Percentiles rank a stretch among this genome's conserved stretches.
Evolutionary conservation across 192 early-diverging fungal genomes (phyloP).

Genomic region (Gigaspora rosea): DNA sequence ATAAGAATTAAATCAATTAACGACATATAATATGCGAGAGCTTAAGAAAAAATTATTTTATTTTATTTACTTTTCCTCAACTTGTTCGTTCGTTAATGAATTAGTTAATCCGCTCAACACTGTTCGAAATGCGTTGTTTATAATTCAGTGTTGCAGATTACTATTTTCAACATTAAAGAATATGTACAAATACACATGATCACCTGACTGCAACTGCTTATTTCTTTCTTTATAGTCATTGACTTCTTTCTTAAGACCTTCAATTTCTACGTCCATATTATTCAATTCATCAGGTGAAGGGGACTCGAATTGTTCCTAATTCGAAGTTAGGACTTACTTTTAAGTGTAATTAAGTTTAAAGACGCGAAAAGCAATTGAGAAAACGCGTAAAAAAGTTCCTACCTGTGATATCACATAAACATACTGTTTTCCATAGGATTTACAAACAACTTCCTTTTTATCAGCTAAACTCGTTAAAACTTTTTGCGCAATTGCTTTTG

Average conservation of each 20-base stretch:
- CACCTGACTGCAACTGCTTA: conserved; percentile 50
- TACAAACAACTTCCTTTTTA: conserved; percentile 38
- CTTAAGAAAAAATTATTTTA: background rate
- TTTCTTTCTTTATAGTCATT: conserved; percentile 54
- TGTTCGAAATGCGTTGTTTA: conserved; percentile 1
- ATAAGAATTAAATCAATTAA: background rate
- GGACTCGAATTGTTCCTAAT: conserved; percentile 45
- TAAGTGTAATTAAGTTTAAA: background rate
- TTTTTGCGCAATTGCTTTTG: conserved; percentile 47
- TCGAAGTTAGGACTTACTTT: background rate
- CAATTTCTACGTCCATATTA: conserved; percentile 58
- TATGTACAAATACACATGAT: background rate
- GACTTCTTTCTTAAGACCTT: conserved; percentile 53
- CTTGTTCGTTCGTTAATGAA: conserved; percentile 45
- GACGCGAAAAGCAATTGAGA: too few relatives aligned
- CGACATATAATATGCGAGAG: background rate
- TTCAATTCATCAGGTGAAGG: conserved; percentile 44
- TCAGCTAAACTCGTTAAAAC: conserved; percentile 38
- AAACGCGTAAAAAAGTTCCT: background rate
- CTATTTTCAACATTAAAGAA: background rate
- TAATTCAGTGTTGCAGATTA: background rate
- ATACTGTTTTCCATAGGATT: conserved; percentile 49
- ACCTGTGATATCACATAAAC: conserved; percentile 52
- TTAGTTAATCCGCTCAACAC: conserved; percentile 39
- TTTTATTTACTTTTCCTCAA: conserved; percentile 26